Conservation (phyloP, 176 grass and related monocot genomes). For the Tillandsia fasciculata region DNA sequence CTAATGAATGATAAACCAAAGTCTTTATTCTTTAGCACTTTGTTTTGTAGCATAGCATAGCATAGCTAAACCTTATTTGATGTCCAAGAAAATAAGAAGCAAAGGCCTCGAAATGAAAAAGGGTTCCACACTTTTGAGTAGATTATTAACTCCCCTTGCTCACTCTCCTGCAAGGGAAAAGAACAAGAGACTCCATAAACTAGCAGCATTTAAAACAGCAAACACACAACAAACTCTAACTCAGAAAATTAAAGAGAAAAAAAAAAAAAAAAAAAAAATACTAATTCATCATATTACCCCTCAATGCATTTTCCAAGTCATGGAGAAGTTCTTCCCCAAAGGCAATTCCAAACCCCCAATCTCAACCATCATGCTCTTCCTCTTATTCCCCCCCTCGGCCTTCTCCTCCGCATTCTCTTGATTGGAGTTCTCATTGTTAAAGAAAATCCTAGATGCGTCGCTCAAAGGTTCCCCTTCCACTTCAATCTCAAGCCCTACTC, state of each 20-base stretch:
- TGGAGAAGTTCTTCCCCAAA: constrained; percentile 79
- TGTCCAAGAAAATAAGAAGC: too few species aligned
- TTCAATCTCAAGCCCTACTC: constrained; percentile 33
- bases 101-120: too few species aligned
- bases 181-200: too few species aligned
- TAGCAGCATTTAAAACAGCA: too few species aligned
- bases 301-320: constrained; percentile 68
- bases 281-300: constrained; percentile 20
- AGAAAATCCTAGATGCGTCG: constrained; percentile 29
- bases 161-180: too few species aligned
- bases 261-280: background rate
- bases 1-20: too few species aligned
- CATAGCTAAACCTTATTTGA: too few species aligned
- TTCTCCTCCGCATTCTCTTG: constrained; percentile 19
- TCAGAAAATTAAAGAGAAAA: background rate
- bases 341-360: constrained; percentile 64
- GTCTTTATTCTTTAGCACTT: too few species aligned
- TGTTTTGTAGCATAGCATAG: too few species aligned
- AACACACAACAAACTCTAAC: too few species aligned
- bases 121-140: too few species aligned
- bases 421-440: constrained; percentile 3
- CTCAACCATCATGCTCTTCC: constrained; percentile 49
- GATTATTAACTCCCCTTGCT: too few species aligned
- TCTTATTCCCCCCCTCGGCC: constrained; percentile 19
- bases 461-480: constrained; percentile 32